Conservation (phyloP, 345 rosid species). For the Syzygium aromaticum region DNA sequence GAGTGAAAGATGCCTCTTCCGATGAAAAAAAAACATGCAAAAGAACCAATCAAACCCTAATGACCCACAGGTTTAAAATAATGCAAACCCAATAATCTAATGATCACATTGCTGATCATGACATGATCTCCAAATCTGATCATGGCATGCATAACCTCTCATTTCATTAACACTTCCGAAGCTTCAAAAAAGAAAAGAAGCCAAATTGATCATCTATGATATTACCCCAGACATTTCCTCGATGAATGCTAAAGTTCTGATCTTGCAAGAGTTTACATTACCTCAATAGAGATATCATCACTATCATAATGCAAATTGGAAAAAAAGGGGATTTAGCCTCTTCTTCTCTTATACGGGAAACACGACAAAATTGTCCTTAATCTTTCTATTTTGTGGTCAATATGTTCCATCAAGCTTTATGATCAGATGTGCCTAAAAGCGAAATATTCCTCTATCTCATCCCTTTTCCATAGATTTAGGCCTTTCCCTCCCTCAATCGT, state of each 20-base stretch:
- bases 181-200: background rate
- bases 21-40: background rate
- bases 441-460: background rate
- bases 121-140: background rate
- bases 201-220: background rate
- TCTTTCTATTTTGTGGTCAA: background rate
- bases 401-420: background rate
- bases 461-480: background rate
- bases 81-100: background rate
- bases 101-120: background rate
- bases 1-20: background rate
- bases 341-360: background rate
- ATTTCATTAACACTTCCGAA: background rate
- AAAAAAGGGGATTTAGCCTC: background rate
- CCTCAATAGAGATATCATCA: background rate
- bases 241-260: background rate
- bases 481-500: background rate
- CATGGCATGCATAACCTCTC: background rate
- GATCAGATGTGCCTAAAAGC: background rate
- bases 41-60: background rate
- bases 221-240: background rate
- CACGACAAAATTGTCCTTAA: background rate
- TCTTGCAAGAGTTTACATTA: background rate
- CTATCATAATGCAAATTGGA: background rate
- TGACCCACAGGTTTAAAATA: background rate